phyloP scores from a whole-genome alignment of 768 basidiomycete species.

The Neoboletus brunneissimus region DNA sequence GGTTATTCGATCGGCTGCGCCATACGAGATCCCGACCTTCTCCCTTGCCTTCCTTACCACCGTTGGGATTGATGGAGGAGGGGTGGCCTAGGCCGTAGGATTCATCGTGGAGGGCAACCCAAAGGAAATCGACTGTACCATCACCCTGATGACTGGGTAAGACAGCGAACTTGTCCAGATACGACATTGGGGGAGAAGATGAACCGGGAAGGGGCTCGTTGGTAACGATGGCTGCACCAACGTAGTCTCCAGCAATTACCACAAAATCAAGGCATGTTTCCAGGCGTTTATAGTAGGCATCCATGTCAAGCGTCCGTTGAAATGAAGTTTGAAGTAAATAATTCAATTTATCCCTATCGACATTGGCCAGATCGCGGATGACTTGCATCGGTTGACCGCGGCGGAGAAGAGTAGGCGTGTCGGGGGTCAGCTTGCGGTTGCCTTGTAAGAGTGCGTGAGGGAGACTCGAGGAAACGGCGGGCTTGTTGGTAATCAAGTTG shows the following conservation, averaged over 20 bases:
- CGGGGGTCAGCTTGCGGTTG: slow-evolving; percentile 77
- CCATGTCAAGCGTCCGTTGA: slow-evolving; percentile 62
- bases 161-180: slow-evolving; percentile 98
- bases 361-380: slow-evolving; percentile 60
- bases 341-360: slow-evolving; percentile 76
- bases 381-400: slow-evolving; percentile 87
- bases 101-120: slow-evolving; percentile 98
- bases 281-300: slow-evolving; percentile 77
- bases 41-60: slow-evolving; percentile 86
- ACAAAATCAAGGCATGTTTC: slow-evolving; percentile 81
- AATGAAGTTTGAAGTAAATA: slow-evolving; percentile 88
- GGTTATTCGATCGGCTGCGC: slow-evolving; percentile 90
- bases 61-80: slow-evolving; percentile 92
- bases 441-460: slow-evolving; percentile 91
- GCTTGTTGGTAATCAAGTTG: slow-evolving; percentile 97
- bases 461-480: slow-evolving; percentile 90
- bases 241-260: slow-evolving; percentile 93
- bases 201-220: slow-evolving; percentile 43
- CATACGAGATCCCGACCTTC: slow-evolving; percentile 94
- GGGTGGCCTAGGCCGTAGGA: slow-evolving; percentile 94
- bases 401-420: slow-evolving; percentile 91
- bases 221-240: slow-evolving; percentile 93
- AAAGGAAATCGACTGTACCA: slow-evolving; percentile 98
- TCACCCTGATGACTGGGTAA: slow-evolving; percentile 94
- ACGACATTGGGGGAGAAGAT: slow-evolving; percentile 58